Conservation (phyloP, 2,329 filamentous ascomycete genomes). For the Penicillium psychrosexuale region DNA sequence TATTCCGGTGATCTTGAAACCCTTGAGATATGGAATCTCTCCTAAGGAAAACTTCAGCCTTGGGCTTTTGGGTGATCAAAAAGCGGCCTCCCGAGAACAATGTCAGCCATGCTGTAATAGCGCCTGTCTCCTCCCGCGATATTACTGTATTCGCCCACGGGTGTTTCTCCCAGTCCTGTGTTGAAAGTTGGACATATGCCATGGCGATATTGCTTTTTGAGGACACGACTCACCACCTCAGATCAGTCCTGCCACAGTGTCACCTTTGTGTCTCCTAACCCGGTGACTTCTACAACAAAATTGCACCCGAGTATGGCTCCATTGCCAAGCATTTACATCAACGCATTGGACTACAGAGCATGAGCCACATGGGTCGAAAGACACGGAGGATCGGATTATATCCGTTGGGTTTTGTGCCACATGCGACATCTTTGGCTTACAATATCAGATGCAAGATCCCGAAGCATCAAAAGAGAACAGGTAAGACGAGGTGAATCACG, state of each 20-base stretch:
- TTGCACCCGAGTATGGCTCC: conserved; percentile 31
- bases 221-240: conserved; percentile 26
- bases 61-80: conserved; percentile 21
- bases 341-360: conserved; percentile 31
- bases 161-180: not conserved
- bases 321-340: conserved; percentile 38
- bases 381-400: not conserved
- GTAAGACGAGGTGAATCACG: not conserved
- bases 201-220: not conserved
- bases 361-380: not conserved
- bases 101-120: conserved; percentile 43
- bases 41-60: conserved; percentile 28
- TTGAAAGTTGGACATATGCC: not conserved
- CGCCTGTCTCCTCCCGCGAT: conserved; percentile 33
- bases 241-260: conserved; percentile 34
- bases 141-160: conserved; percentile 40
- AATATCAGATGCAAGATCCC: not conserved
- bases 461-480: not conserved
- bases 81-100: conserved; percentile 41
- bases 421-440: conserved; percentile 26
- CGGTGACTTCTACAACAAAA: conserved; percentile 33
- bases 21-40: conserved; percentile 34
- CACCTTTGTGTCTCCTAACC: conserved; percentile 35
- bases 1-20: conserved; percentile 41
- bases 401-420: conserved; percentile 26